Evolutionary conservation across 257 asterid genomes (phyloP).

Genomic region (Solanum rostratum): DNA sequence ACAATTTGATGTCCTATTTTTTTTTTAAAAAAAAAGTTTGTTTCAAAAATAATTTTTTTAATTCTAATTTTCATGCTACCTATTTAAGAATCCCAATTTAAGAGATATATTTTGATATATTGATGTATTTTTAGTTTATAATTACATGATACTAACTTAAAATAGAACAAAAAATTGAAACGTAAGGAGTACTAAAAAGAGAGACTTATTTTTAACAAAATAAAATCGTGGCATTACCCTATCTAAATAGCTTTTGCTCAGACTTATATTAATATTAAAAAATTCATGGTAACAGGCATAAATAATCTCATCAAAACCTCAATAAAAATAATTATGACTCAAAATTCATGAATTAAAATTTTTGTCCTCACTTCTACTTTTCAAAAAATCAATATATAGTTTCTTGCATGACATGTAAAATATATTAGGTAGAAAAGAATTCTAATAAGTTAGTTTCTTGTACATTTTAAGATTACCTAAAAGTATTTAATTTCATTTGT

Average conservation of each 20-base stretch:
- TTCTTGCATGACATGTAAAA: neutral
- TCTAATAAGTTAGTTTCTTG: neutral
- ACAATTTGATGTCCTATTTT: neutral
- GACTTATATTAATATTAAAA: neutral
- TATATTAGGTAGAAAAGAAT: neutral
- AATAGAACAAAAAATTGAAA: neutral
- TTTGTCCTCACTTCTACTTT: neutral
- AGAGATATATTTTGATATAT: too few species aligned
- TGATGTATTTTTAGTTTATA: too few species aligned
- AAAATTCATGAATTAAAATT: neutral
- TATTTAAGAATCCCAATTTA: neutral
- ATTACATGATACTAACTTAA: neutral
- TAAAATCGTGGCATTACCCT: neutral
- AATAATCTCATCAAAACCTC: neutral
- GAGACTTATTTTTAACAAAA: neutral
- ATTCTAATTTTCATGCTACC: neutral
- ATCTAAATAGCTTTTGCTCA: neutral
- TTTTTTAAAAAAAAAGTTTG: neutral
- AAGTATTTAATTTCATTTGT: too few species aligned
- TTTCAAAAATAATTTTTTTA: too few species aligned
- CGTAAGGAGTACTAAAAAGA: neutral
- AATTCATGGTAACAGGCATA: neutral
- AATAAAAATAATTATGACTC: neutral
- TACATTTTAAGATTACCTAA: too few species aligned
- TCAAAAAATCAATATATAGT: neutral